Evolutionary conservation across 345 rosid species (phyloP).

Genomic region (Fremontodendron californicum): DNA sequence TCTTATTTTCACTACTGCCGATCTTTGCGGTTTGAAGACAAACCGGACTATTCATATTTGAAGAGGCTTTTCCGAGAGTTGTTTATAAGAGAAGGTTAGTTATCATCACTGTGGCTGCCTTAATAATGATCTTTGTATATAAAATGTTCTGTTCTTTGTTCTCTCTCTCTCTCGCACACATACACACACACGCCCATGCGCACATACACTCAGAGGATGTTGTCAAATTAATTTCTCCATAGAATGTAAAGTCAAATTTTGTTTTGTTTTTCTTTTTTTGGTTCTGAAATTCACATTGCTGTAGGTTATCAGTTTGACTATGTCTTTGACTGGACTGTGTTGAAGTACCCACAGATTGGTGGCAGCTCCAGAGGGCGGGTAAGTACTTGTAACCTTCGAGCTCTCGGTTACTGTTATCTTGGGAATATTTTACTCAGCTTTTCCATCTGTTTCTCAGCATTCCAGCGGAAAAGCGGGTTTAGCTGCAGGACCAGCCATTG

Average conservation of each 20-base stretch:
- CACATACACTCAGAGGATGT: background rate
- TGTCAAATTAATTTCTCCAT: background rate
- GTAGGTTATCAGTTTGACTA: slow-evolving; percentile 81
- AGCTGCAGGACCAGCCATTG: slow-evolving; percentile 45
- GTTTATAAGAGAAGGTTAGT: slow-evolving; percentile 71
- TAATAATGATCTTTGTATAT: background rate
- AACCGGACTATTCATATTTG: slow-evolving; percentile 79
- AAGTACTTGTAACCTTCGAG: slow-evolving; percentile 16
- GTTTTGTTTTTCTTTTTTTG: background rate
- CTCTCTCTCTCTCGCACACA: background rate
- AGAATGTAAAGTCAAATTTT: background rate
- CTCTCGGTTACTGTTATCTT: background rate
- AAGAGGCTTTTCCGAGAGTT: slow-evolving; percentile 80
- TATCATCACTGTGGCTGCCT: background rate
- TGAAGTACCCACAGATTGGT: slow-evolving; percentile 74
- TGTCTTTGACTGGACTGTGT: slow-evolving; percentile 82
- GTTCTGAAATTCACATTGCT: slow-evolving; percentile 7
- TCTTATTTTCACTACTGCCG: slow-evolving; percentile 76
- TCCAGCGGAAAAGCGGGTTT: slow-evolving; percentile 45
- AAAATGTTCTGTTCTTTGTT: background rate
- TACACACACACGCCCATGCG: background rate
- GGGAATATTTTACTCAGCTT: slow-evolving; percentile 1
- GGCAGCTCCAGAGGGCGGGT: slow-evolving; percentile 67
- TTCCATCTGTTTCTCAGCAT: slow-evolving; percentile 25
- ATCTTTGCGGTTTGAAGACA: slow-evolving; percentile 69